Percentiles rank a stretch among this genome's conserved stretches.
These are phyloP conservation scores for Ophiostoma quercus DNA, from an alignment of 2,329 filamentous ascomycete genomes.

Conservation along the genomic window DNA sequence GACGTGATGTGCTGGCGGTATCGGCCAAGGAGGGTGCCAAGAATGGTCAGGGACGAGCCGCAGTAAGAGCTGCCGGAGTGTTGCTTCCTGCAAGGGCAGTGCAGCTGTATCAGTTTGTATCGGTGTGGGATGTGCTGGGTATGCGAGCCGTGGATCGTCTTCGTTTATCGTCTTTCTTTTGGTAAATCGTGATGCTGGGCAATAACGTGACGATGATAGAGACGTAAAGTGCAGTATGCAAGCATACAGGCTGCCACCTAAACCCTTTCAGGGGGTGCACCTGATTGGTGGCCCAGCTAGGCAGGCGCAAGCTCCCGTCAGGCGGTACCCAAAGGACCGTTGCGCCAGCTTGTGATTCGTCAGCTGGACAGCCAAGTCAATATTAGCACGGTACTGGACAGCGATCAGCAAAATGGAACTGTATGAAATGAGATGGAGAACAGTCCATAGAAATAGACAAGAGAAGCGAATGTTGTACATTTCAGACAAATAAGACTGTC, in stretches of 20 bases:
- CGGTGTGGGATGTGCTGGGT: background rate
- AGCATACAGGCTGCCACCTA: constrained; percentile 13
- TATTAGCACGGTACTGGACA: background rate
- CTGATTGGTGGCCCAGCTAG: constrained; percentile 17
- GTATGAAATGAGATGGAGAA: background rate
- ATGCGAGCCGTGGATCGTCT: background rate
- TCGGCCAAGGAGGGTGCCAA: background rate
- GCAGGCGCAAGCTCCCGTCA: constrained; percentile 15
- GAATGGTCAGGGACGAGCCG: background rate
- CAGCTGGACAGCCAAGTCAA: constrained; percentile 12
- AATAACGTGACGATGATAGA: background rate
- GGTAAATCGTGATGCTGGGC: background rate
- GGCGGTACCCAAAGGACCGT: constrained; percentile 8
- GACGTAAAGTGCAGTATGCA: background rate
- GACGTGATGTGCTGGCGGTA: background rate
- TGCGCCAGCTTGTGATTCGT: constrained; percentile 20
- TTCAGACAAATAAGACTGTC: background rate
- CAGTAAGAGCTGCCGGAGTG: background rate
- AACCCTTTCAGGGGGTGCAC: constrained; percentile 7
- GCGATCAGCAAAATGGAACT: background rate
- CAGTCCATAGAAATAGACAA: too few species aligned
- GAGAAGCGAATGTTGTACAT: too few species aligned
- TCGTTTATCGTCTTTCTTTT: background rate
- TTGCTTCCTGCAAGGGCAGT: background rate
- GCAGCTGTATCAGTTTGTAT: background rate